Evolutionary conservation across 371 early-diverging fungal genomes (phyloP), one percentile per base, ranked within the genome.

Genomic region (Fennellomyces sp.): DNA sequence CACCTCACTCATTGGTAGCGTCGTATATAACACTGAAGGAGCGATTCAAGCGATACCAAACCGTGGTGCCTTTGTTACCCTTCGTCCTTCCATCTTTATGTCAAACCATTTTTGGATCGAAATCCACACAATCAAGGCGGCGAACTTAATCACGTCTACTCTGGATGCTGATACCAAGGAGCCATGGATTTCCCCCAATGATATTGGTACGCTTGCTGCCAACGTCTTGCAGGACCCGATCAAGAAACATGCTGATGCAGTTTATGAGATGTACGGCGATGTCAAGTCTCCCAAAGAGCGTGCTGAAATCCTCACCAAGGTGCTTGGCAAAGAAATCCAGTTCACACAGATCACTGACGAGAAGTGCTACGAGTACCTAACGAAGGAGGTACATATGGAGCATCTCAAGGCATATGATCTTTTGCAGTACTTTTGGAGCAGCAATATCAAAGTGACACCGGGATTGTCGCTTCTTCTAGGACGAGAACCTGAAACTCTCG

Each of bases 1-100:
- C 47, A 28, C 28, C 0, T 56, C 39, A 1, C 41, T 39, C 23
- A 56, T 72, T 31, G 63, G 65, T 0, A 8, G 49, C 2, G 50
- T n/a, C 4, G 45, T 58, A n/a, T 58, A 58, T 31, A 3, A 21
- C 12, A 28, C 50, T 4, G 62, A 66, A 21, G 55, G 58, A 33
- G 62, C 45, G 1, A 54, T 66, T 29, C 11, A 25, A 29, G 52
- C 57, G 17, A 58, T 56, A 7, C 56, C 62, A 21, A 62, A 62
- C 49, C 53, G 60, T 19, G 65, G 52, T 36, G 35, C 35, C 3
- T 59, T 61, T 35, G 71, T 76, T 5, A 39, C 73, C 2, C 64
- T 76, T 8, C 66, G 76, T 19, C 76, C 76, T 3, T 60, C 58
- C 45, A 52, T 56, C 0, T 73, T 76, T 60, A 67, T 70, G 64